Percentiles rank a stretch among this genome's conserved stretches.
phyloP scores from a whole-genome alignment of 2,329 filamentous ascomycete genomes.

The Alternaria arbusti region DNA sequence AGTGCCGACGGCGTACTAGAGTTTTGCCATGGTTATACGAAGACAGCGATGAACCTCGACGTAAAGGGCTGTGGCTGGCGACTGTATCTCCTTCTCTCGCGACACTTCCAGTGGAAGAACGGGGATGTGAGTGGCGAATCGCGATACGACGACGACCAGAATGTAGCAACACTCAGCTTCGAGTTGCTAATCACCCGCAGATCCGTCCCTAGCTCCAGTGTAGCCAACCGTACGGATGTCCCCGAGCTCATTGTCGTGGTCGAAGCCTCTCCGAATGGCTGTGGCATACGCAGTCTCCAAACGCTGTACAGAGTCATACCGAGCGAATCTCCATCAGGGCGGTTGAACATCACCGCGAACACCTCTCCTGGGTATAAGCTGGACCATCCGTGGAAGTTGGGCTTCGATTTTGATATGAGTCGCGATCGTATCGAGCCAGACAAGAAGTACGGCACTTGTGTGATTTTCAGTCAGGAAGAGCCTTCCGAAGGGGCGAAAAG shows the following conservation, averaged over 20 bases:
- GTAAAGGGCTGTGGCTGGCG: too few relatives aligned
- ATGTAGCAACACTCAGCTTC: rapidly evolving
- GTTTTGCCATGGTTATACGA: too few relatives aligned
- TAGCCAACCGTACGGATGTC: not conserved
- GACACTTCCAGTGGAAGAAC: not conserved
- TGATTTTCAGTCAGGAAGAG: not conserved
- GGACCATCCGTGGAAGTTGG: rapidly evolving
- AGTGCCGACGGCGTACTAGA: too few relatives aligned
- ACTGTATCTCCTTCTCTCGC: too few relatives aligned
- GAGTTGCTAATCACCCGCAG: rapidly evolving
- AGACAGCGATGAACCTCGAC: too few relatives aligned
- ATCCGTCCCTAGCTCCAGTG: rapidly evolving
- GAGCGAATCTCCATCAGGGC: too few relatives aligned
- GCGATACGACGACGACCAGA: too few relatives aligned
- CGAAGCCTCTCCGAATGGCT: not conserved
- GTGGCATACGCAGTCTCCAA: not conserved
- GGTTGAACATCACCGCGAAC: rapidly evolving
- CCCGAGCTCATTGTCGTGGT: not conserved
- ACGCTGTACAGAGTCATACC: too few relatives aligned
- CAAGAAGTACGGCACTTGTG: not conserved
- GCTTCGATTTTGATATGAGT: not conserved
- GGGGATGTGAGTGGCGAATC: not conserved
- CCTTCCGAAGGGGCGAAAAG: rapidly evolving
- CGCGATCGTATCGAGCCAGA: too few relatives aligned
- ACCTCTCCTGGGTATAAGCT: rapidly evolving